Conservation (phyloP, 371 early-diverging fungal species). For the Actinomortierella wolfii region DNA sequence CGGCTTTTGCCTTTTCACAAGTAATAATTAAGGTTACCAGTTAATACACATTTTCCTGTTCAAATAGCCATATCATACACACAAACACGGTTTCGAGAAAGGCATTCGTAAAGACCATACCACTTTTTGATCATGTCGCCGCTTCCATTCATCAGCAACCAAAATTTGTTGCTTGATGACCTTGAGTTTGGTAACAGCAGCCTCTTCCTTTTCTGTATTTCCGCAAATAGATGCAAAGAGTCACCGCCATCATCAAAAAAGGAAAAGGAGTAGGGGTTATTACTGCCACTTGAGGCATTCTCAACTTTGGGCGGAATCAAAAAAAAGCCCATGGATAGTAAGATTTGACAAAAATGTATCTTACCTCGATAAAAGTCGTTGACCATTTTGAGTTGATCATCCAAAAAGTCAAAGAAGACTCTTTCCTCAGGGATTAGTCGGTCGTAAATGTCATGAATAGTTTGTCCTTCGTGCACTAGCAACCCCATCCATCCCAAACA, state of each 20-base stretch:
- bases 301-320: too few relatives aligned
- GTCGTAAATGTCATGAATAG: slow-evolving; percentile 26
- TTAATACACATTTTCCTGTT: too few relatives aligned
- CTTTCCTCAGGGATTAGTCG: slow-evolving; percentile 28
- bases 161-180: slow-evolving; percentile 43
- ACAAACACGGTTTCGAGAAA: too few relatives aligned
- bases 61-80: too few relatives aligned
- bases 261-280: not conserved
- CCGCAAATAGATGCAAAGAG: too few relatives aligned
- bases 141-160: slow-evolving; percentile 43
- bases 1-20: slow-evolving; percentile 18
- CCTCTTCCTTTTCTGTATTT: slow-evolving; percentile 36
- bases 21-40: too few relatives aligned
- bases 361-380: slow-evolving; percentile 34
- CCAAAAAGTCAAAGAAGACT: slow-evolving; percentile 30
- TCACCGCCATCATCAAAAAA: too few relatives aligned
- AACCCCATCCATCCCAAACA: too few relatives aligned
- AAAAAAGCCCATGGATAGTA: not conserved
- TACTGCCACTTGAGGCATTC: too few relatives aligned
- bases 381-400: slow-evolving; percentile 22
- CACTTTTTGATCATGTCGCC: slow-evolving; percentile 37
- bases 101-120: slow-evolving; percentile 4
- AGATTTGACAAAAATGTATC: not conserved
- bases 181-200: slow-evolving; percentile 44
- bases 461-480: slow-evolving; percentile 17